These are phyloP conservation scores for Salix suchowensis DNA, from an alignment of 345 rosid species.

Conservation along the genomic window DNA sequence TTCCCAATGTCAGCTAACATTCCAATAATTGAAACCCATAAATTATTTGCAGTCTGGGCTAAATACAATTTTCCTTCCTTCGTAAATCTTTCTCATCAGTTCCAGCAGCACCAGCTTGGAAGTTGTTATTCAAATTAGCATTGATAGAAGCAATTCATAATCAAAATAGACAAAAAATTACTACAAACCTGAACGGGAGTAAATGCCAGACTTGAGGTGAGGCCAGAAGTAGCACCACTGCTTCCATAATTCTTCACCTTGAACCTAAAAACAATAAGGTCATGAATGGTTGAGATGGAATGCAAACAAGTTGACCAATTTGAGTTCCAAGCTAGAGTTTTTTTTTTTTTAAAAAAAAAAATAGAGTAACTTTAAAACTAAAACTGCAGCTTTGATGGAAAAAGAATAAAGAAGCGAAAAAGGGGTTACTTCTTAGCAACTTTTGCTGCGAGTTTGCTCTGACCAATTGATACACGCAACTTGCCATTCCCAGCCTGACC, in stretches of 20 bases:
- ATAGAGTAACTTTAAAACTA: not conserved
- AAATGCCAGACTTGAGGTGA: constrained; percentile 88
- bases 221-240: constrained; percentile 86
- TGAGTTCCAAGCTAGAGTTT: not conserved
- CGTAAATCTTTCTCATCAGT: not conserved
- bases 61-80: not conserved
- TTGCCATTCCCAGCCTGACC: constrained; percentile 99
- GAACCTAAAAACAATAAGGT: constrained; percentile 47
- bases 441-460: constrained; percentile 87
- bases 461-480: constrained; percentile 81
- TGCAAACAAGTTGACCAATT: not conserved
- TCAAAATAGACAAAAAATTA: constrained; percentile 6
- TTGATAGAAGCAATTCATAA: not conserved
- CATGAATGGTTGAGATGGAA: not conserved
- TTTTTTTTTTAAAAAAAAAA: not conserved
- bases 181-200: constrained; percentile 83
- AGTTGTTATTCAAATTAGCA: not conserved
- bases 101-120: not conserved
- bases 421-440: constrained; percentile 72
- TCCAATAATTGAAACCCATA: not conserved
- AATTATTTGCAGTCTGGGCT: not conserved
- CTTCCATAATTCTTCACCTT: constrained; percentile 74
- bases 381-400: not conserved
- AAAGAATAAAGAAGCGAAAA: not conserved
- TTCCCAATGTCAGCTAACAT: not conserved